These are phyloP conservation scores for Salvia miltiorrhiza DNA, from an alignment of 257 asterid genomes.

Conservation along the genomic window DNA sequence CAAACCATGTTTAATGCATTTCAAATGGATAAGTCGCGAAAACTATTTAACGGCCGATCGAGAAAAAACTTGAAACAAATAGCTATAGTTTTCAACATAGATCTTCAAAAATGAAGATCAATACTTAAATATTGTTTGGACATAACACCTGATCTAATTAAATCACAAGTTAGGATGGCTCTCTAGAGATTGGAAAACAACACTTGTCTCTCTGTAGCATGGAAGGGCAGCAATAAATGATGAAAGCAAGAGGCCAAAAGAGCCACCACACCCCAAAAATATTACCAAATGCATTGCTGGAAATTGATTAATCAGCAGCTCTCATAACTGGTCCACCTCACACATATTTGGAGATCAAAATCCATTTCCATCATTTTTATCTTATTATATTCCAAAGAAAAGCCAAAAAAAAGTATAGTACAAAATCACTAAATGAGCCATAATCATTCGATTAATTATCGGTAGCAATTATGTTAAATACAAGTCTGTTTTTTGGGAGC, in stretches of 20 bases:
- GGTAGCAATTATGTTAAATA: slow-evolving; percentile 7
- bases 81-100: background rate
- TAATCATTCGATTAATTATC: slow-evolving; percentile 8
- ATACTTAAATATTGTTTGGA: background rate
- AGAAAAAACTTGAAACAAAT: too few relatives aligned
- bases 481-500: background rate
- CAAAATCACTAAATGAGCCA: background rate
- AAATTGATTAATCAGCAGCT: slow-evolving; percentile 3
- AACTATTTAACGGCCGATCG: too few relatives aligned
- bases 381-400: background rate
- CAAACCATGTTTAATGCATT: too few relatives aligned
- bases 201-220: slow-evolving; percentile 44
- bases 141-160: background rate
- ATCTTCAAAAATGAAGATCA: background rate
- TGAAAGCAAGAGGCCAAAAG: slow-evolving; percentile 26
- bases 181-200: slow-evolving; percentile 29
- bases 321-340: slow-evolving; percentile 23
- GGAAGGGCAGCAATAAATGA: slow-evolving; percentile 40
- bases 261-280: background rate
- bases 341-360: slow-evolving; percentile 20
- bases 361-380: slow-evolving; percentile 15
- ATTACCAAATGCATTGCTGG: slow-evolving; percentile 10
- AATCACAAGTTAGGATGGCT: slow-evolving; percentile 25
- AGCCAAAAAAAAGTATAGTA: background rate
- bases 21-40: too few relatives aligned